phyloP scores from a whole-genome alignment of 2,329 filamentous ascomycete genomes.

The Beauveria scarabaeidicola region DNA sequence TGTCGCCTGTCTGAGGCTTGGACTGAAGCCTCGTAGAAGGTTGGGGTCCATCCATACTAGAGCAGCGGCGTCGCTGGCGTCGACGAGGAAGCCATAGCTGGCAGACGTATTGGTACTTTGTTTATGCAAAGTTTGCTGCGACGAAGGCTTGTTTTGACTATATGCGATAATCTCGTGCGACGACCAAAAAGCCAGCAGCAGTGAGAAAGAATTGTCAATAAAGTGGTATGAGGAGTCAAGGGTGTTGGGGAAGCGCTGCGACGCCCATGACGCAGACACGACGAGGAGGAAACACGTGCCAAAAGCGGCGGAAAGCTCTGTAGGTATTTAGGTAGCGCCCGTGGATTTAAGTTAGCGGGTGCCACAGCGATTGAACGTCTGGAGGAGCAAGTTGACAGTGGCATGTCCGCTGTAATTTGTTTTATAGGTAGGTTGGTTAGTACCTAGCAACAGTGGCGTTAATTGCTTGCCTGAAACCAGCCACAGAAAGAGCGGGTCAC shows the following conservation, averaged over 20 bases:
- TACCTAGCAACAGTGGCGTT: too few species aligned
- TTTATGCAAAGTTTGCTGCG: background rate
- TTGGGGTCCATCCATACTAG: slow-evolving; percentile 48
- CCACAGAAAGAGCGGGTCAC: background rate
- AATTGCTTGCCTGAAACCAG: background rate
- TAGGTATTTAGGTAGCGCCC: background rate
- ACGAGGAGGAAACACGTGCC: background rate
- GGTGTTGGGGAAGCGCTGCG: background rate
- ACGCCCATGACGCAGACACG: slow-evolving; percentile 2
- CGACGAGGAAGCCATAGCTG: slow-evolving; percentile 62
- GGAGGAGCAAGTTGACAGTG: background rate
- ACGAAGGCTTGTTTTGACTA: background rate
- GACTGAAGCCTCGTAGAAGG: background rate
- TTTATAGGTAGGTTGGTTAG: too few species aligned
- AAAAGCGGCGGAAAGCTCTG: background rate
- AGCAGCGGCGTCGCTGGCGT: slow-evolving; percentile 59
- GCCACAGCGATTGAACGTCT: background rate
- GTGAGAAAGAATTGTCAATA: background rate
- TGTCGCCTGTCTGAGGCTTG: background rate
- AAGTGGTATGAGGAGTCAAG: background rate
- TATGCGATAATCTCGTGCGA: background rate
- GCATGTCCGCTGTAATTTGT: background rate
- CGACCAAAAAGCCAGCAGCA: background rate
- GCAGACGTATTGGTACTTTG: background rate
- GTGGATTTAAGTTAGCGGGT: background rate